Evolutionary conservation across 2,329 filamentous ascomycete species (phyloP).

Genomic region (Penicillium nordicum): DNA sequence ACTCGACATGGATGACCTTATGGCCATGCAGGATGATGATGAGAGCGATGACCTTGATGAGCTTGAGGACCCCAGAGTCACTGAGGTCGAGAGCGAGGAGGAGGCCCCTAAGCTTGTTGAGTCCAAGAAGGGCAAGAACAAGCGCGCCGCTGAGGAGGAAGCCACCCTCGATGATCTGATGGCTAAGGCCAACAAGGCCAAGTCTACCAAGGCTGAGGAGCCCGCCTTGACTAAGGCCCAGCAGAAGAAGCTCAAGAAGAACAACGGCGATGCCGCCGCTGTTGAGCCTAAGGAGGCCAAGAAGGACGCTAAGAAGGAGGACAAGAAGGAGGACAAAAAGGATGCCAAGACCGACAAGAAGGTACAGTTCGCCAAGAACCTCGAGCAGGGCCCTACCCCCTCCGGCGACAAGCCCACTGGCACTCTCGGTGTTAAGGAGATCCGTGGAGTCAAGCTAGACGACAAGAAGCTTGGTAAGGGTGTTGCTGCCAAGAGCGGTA

Average conservation of each 20-base stretch:
- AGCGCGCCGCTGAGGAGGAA: conserved; percentile 78
- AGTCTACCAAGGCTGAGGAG: conserved; percentile 55
- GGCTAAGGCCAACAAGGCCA: conserved; percentile 63
- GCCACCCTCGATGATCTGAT: conserved; percentile 77
- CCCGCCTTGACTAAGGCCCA: conserved; percentile 91
- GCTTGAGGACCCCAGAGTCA: conserved; percentile 74
- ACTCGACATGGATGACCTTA: conserved; percentile 57
- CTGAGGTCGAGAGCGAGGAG: conserved; percentile 77
- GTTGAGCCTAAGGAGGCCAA: conserved; percentile 54
- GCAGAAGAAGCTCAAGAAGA: conserved; percentile 97
- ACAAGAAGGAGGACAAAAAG: conserved; percentile 67
- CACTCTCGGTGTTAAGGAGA: conserved; percentile 67
- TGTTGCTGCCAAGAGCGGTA: conserved; percentile 80
- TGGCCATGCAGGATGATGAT: conserved; percentile 49
- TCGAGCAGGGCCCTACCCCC: conserved; percentile 90
- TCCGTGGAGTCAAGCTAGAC: conserved; percentile 87
- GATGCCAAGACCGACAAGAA: conserved; percentile 74
- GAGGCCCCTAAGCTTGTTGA: conserved; percentile 57
- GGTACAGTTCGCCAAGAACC: conserved; percentile 98
- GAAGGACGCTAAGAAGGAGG: conserved; percentile 59
- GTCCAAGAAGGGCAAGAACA: conserved; percentile 73
- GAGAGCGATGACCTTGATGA: conserved; percentile 76
- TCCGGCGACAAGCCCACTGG: conserved; percentile 57
- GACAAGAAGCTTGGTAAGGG: conserved; percentile 91
- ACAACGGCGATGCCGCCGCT: conserved; percentile 80